A percentile compares a stretch with the other conserved stretches of the same genome.
Conservation (phyloP, 2,329 filamentous ascomycete genomes). For the Colletotrichum liaoningense region DNA sequence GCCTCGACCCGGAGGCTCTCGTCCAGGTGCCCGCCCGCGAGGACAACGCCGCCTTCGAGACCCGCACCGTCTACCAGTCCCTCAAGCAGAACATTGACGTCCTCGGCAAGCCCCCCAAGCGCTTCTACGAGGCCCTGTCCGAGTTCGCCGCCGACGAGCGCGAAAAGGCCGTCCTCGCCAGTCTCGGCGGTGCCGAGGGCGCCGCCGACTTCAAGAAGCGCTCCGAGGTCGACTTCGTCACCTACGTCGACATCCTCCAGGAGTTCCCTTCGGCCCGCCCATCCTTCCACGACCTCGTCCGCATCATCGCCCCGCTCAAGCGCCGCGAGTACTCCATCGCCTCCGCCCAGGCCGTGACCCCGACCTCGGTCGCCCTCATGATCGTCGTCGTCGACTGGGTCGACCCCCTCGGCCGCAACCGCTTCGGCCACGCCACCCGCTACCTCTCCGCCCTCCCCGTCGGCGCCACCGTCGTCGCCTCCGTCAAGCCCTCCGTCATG, state of each 20-base stretch:
- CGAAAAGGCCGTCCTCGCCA: conserved; percentile 83
- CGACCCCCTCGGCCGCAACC: conserved; percentile 86
- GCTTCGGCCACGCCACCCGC: conserved; percentile 91
- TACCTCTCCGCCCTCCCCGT: conserved; percentile 84
- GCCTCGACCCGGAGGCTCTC: conserved; percentile 82
- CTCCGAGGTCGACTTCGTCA: conserved; percentile 89
- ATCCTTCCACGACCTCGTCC: conserved; percentile 86
- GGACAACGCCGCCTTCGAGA: conserved; percentile 78
- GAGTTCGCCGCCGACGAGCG: conserved; percentile 86
- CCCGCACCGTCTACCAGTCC: conserved; percentile 92
- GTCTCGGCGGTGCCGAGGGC: conserved; percentile 82
- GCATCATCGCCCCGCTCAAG: conserved; percentile 92
- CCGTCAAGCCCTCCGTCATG: conserved; percentile 98
- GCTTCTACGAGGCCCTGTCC: conserved; percentile 93
- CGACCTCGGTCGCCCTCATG: conserved; percentile 90
- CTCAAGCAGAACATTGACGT: conserved; percentile 95
- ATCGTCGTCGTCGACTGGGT: conserved; percentile 98
- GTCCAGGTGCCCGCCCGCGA: conserved; percentile 94
- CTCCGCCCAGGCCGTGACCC: conserved; percentile 94
- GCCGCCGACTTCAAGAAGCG: conserved; percentile 92
- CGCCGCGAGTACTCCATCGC: conserved; percentile 99
- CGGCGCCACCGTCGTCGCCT: conserved; percentile 86
- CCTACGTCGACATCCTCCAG: conserved; percentile 88
- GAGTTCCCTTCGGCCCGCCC: conserved; percentile 93
- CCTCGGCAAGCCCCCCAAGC: conserved; percentile 95